phyloP scores from a whole-genome alignment of 805 yeast genomes.

The Starmerella potacharoeniae region DNA sequence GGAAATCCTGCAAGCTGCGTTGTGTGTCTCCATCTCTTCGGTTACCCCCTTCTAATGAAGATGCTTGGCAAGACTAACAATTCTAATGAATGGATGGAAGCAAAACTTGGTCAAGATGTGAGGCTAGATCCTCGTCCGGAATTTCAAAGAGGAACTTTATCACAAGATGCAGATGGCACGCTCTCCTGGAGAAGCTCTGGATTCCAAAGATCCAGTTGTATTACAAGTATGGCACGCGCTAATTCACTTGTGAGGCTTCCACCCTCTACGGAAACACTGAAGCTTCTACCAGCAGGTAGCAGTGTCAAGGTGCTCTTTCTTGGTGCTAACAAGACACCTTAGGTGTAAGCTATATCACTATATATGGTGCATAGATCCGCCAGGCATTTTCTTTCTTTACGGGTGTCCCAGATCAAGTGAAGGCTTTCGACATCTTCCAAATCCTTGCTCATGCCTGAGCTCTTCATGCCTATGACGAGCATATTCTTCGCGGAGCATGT shows the following conservation, averaged over 20 bases:
- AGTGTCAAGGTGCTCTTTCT: conserved; percentile 21
- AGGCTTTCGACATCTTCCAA: not conserved
- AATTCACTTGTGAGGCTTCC: conserved; percentile 39
- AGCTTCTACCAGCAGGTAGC: conserved; percentile 13
- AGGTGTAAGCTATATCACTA: not conserved
- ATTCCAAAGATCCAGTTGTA: conserved; percentile 40
- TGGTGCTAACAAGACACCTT: not conserved
- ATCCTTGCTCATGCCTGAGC: not conserved
- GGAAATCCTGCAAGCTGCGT: conserved; percentile 48
- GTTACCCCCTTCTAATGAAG: conserved; percentile 34
- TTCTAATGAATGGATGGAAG: conserved; percentile 30
- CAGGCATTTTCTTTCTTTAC: not conserved
- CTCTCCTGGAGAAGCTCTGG: conserved; percentile 38
- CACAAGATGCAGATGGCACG: conserved; percentile 23
- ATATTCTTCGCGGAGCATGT: not conserved
- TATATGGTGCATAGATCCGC: not conserved
- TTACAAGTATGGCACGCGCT: conserved; percentile 39
- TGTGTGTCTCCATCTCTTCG: conserved; percentile 40
- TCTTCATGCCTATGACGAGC: not conserved
- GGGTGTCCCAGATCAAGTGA: not conserved
- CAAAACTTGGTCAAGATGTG: conserved; percentile 27
- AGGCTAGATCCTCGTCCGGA: conserved; percentile 42
- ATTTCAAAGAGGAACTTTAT: conserved; percentile 37
- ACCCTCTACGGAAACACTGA: conserved; percentile 17
- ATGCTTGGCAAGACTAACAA: conserved; percentile 29